These are phyloP conservation scores for Plasmodium yoelii DNA, from an alignment of 169 alveolate genomes.

Conservation along the genomic window DNA sequence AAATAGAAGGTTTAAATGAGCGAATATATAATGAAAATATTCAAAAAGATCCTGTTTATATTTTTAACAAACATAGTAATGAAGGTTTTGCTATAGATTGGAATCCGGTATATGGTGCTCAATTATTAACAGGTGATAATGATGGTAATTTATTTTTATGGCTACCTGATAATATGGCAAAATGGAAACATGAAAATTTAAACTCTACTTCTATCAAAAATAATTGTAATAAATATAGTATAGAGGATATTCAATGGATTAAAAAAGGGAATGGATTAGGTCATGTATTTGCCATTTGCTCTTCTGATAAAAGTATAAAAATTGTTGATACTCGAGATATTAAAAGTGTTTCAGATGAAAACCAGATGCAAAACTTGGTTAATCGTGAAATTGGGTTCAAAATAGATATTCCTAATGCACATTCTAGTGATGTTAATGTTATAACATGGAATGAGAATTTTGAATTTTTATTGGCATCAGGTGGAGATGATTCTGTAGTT, in stretches of 20 bases:
- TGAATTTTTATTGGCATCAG: conserved; percentile 54
- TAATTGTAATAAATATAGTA: conserved; percentile 31
- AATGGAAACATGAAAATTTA: conserved; percentile 36
- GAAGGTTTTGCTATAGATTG: conserved; percentile 87
- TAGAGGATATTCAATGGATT: conserved; percentile 84
- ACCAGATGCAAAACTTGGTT: conserved; percentile 3
- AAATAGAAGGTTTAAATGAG: conserved; percentile 30
- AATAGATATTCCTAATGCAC: conserved; percentile 29
- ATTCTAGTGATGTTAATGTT: conserved; percentile 55
- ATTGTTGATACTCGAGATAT: conserved; percentile 29
- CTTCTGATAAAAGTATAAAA: conserved; percentile 80
- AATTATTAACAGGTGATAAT: conserved; percentile 83
- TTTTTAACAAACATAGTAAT: conserved; percentile 70
- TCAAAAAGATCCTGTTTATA: conserved; percentile 19
- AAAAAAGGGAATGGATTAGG: conserved; percentile 75
- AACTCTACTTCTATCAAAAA: background rate
- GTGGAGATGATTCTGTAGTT: conserved; percentile 64
- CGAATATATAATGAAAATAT: conserved; percentile 30
- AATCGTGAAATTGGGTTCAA: no score
- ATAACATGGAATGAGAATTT: conserved; percentile 63
- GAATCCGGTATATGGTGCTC: conserved; percentile 80
- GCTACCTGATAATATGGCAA: conserved; percentile 73
- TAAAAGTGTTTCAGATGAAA: background rate
- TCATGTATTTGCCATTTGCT: conserved; percentile 78
- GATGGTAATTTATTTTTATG: conserved; percentile 80